Evolutionary conservation across 208 protist species (phyloP).

Genomic region (Acanthamoeba royreba): DNA sequence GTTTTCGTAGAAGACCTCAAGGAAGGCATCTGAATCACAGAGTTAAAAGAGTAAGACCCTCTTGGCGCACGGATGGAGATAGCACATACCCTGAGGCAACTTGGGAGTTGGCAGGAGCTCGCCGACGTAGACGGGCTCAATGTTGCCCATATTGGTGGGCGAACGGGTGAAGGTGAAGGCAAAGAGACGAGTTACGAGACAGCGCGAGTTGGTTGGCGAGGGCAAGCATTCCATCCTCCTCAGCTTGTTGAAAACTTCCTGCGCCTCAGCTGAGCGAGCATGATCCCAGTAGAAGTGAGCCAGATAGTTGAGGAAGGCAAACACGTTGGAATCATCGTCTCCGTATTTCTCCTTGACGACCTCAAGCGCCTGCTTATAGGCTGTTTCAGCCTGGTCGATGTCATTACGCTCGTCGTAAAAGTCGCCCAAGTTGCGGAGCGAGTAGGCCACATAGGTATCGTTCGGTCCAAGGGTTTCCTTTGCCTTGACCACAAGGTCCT

Average conservation of each 20-base stretch:
- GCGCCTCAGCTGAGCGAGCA: background rate
- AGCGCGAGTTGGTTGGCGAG: background rate
- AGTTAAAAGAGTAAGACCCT: background rate
- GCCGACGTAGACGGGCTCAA: constrained; percentile 21
- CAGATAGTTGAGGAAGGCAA: background rate
- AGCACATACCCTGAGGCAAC: background rate
- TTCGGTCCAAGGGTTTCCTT: background rate
- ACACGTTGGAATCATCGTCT: background rate
- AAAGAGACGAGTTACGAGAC: background rate
- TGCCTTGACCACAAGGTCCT: background rate
- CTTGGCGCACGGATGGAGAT: background rate
- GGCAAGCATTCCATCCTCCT: background rate
- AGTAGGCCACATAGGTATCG: background rate
- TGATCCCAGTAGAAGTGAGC: constrained; percentile 40
- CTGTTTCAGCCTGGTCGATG: background rate
- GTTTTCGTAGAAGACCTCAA: constrained; percentile 12
- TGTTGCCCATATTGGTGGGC: background rate
- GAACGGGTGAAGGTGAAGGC: constrained; percentile 19
- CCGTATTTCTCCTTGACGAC: background rate
- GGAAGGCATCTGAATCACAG: background rate
- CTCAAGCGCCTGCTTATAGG: background rate
- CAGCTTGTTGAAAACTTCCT: background rate
- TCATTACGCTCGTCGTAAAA: background rate
- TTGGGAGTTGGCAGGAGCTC: background rate
- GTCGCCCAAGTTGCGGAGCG: background rate